These are phyloP conservation scores for Phalaenopsis aphrodite DNA, from an alignment of 106 monocot species.

Conservation along the genomic window DNA sequence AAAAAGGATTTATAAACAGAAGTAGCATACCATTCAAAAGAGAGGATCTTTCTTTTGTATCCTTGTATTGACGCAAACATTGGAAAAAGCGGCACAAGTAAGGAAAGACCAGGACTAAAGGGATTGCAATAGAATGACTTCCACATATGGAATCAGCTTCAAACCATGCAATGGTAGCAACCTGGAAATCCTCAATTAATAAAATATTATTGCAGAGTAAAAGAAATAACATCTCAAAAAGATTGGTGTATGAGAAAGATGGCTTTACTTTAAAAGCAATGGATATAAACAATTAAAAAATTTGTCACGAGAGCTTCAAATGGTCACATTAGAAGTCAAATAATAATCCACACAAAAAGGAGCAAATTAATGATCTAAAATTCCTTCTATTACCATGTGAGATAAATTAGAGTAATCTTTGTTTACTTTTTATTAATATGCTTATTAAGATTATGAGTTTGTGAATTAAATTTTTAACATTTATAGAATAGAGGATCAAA, in stretches of 20 bases:
- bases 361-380: neutral
- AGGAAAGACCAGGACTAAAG: constrained; percentile 80
- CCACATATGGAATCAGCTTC: constrained; percentile 98
- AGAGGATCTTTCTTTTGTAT: constrained; percentile 76
- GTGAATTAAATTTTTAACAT: too few relatives aligned
- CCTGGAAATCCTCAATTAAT: constrained; percentile 30
- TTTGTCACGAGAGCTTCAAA: neutral
- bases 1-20: neutral
- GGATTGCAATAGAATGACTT: constrained; percentile 86
- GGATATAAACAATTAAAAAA: neutral
- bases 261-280: neutral
- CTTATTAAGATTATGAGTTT: too few relatives aligned
- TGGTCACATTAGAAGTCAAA: neutral
- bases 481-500: too few relatives aligned
- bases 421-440: too few relatives aligned
- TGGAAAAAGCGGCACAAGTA: constrained; percentile 90
- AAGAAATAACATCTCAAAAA: neutral
- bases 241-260: neutral
- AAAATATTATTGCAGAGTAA: neutral
- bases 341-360: neutral
- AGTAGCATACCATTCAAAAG: constrained; percentile 71
- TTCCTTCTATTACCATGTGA: neutral
- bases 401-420: neutral
- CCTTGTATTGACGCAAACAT: constrained; percentile 85
- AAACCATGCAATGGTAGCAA: constrained; percentile 98